These are phyloP conservation scores for Chrysophaeum taylorii DNA, from an alignment of 352 stramenopile genomes.

Conservation along the genomic window DNA sequence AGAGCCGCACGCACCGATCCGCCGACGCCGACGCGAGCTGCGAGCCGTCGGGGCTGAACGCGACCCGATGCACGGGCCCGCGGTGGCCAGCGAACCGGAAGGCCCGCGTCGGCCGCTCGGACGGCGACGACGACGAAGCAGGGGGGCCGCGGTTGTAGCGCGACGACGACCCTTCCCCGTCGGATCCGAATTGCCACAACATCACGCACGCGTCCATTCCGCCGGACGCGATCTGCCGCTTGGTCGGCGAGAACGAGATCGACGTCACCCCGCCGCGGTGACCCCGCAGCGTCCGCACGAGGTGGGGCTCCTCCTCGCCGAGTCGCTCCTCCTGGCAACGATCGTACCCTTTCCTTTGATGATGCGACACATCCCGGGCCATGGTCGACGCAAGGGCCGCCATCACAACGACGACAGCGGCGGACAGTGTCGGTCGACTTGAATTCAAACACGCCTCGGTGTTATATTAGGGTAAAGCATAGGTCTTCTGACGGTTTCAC, in stretches of 20 bases:
- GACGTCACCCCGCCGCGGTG: constrained; percentile 59
- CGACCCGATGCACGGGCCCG: constrained; percentile 43
- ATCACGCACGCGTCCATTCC: constrained; percentile 66
- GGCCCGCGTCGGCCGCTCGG: constrained; percentile 47
- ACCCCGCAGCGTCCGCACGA: constrained; percentile 71
- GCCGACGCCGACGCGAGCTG: constrained; percentile 69
- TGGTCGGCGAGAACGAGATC: constrained; percentile 66
- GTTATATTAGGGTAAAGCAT: too few species aligned
- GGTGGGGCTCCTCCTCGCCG: constrained; percentile 41
- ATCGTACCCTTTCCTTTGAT: too few species aligned
- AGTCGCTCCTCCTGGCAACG: too few species aligned
- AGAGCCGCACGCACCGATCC: constrained; percentile 72
- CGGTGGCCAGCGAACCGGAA: constrained; percentile 33
- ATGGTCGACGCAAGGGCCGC: too few species aligned
- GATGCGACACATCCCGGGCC: too few species aligned
- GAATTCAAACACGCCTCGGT: too few species aligned
- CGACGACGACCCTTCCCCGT: constrained; percentile 41
- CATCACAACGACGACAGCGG: too few species aligned
- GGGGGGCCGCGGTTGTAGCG: constrained; percentile 47
- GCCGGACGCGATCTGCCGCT: constrained; percentile 67
- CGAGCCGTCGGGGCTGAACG: constrained; percentile 62
- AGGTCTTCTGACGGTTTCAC: too few species aligned
- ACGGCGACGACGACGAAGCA: constrained; percentile 20
- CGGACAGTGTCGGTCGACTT: too few species aligned
- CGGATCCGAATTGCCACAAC: constrained; percentile 69